Percentiles rank a stretch among this genome's conserved stretches.
Evolutionary conservation across 2,329 filamentous ascomycete species (phyloP).

Genomic region (Ambrosiella beaveri): DNA sequence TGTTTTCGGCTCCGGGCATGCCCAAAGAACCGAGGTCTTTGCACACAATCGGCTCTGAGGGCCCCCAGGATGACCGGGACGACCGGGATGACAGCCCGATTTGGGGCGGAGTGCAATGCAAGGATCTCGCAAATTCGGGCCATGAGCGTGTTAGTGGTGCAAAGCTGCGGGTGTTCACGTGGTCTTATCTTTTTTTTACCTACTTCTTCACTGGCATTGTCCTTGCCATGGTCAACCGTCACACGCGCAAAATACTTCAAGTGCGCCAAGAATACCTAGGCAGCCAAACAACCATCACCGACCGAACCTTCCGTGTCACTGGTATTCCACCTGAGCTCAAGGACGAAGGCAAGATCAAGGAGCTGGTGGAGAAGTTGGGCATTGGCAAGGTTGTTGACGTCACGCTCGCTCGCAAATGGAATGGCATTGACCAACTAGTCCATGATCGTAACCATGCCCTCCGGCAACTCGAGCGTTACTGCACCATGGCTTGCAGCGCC

Average conservation of each 20-base stretch:
- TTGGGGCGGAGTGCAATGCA: conserved; percentile 5
- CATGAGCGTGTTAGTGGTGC: conserved; percentile 12
- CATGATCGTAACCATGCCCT: conserved; percentile 47
- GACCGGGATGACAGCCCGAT: conserved; percentile 10
- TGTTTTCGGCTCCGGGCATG: conserved; percentile 26
- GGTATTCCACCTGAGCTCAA: conserved; percentile 68
- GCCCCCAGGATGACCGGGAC: background rate
- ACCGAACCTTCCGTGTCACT: conserved; percentile 79
- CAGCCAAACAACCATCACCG: conserved; percentile 85
- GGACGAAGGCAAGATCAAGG: conserved; percentile 66
- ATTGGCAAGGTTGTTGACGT: conserved; percentile 85
- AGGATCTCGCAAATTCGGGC: conserved; percentile 19
- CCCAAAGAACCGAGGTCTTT: background rate
- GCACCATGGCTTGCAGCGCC: conserved; percentile 34
- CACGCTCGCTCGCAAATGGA: conserved; percentile 75
- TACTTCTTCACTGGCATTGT: conserved; percentile 79
- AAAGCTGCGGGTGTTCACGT: conserved; percentile 41
- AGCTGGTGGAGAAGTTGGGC: conserved; percentile 70
- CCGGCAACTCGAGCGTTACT: conserved; percentile 62
- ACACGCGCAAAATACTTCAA: conserved; percentile 73
- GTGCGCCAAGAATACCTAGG: conserved; percentile 83
- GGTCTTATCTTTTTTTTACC: conserved; percentile 88
- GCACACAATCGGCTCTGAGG: background rate
- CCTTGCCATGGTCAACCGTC: conserved; percentile 63
- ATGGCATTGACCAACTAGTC: conserved; percentile 58